Conservation (phyloP, 2,329 filamentous ascomycete genomes). For the Helotiales sp. region DNA sequence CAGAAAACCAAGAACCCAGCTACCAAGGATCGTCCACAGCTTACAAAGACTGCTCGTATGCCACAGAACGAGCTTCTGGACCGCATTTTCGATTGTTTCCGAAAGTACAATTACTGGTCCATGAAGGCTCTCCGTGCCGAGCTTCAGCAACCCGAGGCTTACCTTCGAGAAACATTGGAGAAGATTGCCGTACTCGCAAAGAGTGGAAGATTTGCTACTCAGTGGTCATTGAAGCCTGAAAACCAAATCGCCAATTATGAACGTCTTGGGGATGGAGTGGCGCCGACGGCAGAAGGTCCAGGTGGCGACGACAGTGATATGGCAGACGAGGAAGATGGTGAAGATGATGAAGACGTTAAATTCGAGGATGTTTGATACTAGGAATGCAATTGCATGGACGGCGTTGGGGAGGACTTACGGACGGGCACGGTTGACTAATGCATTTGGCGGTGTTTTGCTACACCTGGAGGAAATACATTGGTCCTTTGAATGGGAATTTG, state of each 20-base stretch:
- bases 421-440: slow-evolving; percentile 1
- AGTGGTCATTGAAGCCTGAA: slow-evolving; percentile 80
- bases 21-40: slow-evolving; percentile 67
- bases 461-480: not conserved
- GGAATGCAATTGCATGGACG: slow-evolving; percentile 2
- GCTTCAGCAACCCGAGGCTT: slow-evolving; percentile 89
- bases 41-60: slow-evolving; percentile 89
- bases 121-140: slow-evolving; percentile 81
- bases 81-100: slow-evolving; percentile 82
- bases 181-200: slow-evolving; percentile 83
- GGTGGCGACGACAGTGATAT: slow-evolving; percentile 58
- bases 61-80: slow-evolving; percentile 87
- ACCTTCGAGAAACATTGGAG: slow-evolving; percentile 82
- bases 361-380: slow-evolving; percentile 73
- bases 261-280: slow-evolving; percentile 56
- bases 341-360: slow-evolving; percentile 69
- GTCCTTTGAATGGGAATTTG: not conserved
- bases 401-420: slow-evolving; percentile 13
- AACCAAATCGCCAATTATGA: slow-evolving; percentile 62
- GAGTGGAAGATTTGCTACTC: slow-evolving; percentile 81
- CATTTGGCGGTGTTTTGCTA: slow-evolving; percentile 22
- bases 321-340: slow-evolving; percentile 66
- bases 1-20: slow-evolving; percentile 56
- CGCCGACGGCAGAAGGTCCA: slow-evolving; percentile 52
- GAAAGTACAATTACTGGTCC: slow-evolving; percentile 89